These are phyloP conservation scores for Helicocarpus griseus DNA, from an alignment of 2,329 filamentous ascomycete genomes.

Conservation along the genomic window DNA sequence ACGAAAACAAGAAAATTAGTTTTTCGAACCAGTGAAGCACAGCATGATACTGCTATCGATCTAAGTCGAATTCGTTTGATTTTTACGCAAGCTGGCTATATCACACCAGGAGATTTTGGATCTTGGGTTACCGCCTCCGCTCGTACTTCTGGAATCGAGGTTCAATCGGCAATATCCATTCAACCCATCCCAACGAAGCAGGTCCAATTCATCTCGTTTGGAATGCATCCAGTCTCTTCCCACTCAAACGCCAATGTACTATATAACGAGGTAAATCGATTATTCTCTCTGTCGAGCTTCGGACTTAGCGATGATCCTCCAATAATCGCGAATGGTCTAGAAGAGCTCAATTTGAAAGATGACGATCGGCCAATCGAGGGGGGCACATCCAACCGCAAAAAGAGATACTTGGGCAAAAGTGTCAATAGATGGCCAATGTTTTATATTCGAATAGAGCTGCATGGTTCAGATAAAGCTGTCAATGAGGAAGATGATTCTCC, in stretches of 20 bases:
- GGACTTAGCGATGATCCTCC: slow-evolving; percentile 46
- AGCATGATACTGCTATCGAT: background rate
- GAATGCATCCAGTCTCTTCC: slow-evolving; percentile 53
- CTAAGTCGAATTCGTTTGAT: slow-evolving; percentile 36
- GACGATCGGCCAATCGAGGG: slow-evolving; percentile 9
- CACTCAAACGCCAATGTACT: slow-evolving; percentile 53
- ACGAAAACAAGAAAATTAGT: slow-evolving; percentile 30
- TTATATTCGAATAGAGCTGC: slow-evolving; percentile 55
- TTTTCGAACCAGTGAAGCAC: slow-evolving; percentile 16
- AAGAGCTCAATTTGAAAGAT: slow-evolving; percentile 26
- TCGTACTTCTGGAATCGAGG: slow-evolving; percentile 48
- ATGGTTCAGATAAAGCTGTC: slow-evolving; percentile 31
- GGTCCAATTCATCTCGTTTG: slow-evolving; percentile 73
- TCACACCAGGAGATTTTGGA: slow-evolving; percentile 41
- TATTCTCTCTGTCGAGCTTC: slow-evolving; percentile 71
- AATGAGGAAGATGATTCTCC: slow-evolving; percentile 16
- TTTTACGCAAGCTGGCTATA: slow-evolving; percentile 57
- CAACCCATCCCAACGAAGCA: slow-evolving; percentile 60
- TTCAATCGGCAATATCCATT: slow-evolving; percentile 64
- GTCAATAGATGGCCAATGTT: slow-evolving; percentile 87
- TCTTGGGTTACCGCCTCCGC: slow-evolving; percentile 66
- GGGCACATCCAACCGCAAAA: slow-evolving; percentile 28
- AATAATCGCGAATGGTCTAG: slow-evolving; percentile 26
- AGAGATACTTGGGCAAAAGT: slow-evolving; percentile 47
- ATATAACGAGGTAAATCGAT: slow-evolving; percentile 66